Conservation (phyloP, 148 eudicot species). For the Silene conica region DNA sequence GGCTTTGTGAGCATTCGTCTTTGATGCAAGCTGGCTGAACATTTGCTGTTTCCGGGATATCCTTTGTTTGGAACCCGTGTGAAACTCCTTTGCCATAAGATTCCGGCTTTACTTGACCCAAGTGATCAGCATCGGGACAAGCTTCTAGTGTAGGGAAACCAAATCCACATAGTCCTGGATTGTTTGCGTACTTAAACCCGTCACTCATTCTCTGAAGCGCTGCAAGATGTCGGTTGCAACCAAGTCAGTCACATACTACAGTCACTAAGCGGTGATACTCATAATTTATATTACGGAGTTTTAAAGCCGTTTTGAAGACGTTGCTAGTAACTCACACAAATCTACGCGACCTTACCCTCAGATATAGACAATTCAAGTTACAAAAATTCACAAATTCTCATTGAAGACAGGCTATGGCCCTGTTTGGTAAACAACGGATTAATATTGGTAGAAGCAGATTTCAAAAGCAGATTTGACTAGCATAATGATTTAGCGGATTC, state of each 20-base stretch:
- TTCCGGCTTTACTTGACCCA: conserved; percentile 49
- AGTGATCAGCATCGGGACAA: conserved; percentile 46
- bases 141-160: conserved; percentile 48
- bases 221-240: conserved; percentile 28
- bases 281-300: too few relatives aligned
- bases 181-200: conserved; percentile 78
- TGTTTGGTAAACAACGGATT: too few relatives aligned
- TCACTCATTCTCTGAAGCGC: conserved; percentile 70
- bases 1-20: conserved; percentile 42
- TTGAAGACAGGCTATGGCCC: too few relatives aligned
- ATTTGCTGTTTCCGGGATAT: conserved; percentile 83
- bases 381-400: too few relatives aligned
- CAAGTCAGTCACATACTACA: not conserved
- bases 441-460: too few relatives aligned
- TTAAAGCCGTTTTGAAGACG: too few relatives aligned
- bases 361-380: too few relatives aligned
- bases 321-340: too few relatives aligned
- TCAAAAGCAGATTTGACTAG: too few relatives aligned
- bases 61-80: conserved; percentile 38
- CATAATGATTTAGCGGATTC: too few relatives aligned
- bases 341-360: too few relatives aligned
- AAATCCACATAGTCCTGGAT: conserved; percentile 72
- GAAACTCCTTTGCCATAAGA: conserved; percentile 37
- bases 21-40: conserved; percentile 52
- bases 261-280: too few relatives aligned